Percentiles rank a stretch among this genome's conserved stretches.
Evolutionary conservation across 805 yeast species (phyloP).

Genomic region (Candida boleticola): DNA sequence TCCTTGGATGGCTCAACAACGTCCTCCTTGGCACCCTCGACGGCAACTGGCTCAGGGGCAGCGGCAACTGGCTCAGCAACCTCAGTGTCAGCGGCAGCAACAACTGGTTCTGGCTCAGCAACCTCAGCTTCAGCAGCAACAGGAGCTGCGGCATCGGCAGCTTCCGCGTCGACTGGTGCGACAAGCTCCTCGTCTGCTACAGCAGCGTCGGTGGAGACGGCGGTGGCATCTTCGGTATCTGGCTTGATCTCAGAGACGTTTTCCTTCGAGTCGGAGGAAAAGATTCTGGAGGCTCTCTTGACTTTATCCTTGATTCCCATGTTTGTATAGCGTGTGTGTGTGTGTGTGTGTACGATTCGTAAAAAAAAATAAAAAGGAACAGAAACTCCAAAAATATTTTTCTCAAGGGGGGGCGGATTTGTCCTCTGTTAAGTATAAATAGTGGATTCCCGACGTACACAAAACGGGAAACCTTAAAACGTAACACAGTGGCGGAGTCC

Average conservation of each 20-base stretch:
- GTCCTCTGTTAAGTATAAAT: background rate
- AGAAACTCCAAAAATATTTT: background rate
- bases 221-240: constrained; percentile 8
- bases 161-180: constrained; percentile 6
- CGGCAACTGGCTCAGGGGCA: constrained; percentile 5
- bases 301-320: constrained; percentile 40
- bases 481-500: background rate
- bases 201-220: constrained; percentile 4
- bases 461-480: background rate
- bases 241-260: constrained; percentile 8
- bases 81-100: constrained; percentile 4
- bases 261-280: constrained; percentile 14
- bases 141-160: constrained; percentile 5
- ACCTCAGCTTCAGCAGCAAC: constrained; percentile 6
- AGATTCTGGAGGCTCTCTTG: constrained; percentile 38
- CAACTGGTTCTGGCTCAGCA: constrained; percentile 4
- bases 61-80: constrained; percentile 6
- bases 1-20: constrained; percentile 7
- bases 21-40: constrained; percentile 8
- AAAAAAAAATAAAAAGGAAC: background rate
- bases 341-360: background rate
- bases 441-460: too few species aligned
- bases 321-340: constrained; percentile 1
- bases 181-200: constrained; percentile 7
- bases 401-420: background rate